A percentile compares a stretch with the other conserved stretches of the same genome.
Conservation (phyloP, 2,329 filamentous ascomycete genomes). For the Trichoderma citrinoviride region DNA sequence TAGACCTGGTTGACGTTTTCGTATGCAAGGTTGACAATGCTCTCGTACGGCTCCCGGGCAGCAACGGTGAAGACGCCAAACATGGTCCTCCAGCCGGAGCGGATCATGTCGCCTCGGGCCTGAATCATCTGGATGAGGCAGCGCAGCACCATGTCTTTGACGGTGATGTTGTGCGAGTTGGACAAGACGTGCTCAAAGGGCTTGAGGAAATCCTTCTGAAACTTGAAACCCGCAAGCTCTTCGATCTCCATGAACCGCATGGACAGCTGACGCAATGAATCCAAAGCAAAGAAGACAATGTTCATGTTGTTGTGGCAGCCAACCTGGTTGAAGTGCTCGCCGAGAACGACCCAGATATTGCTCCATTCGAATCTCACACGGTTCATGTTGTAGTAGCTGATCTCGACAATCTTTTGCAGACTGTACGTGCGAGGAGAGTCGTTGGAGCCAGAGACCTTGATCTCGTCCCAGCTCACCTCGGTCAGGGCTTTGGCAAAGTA, state of each 20-base stretch:
- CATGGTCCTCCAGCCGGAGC: constrained; percentile 98
- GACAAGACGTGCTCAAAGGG: constrained; percentile 97
- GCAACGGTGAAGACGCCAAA: constrained; percentile 98
- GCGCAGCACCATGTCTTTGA: constrained; percentile 95
- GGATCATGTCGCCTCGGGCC: constrained; percentile 91
- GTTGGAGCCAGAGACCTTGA: constrained; percentile 92
- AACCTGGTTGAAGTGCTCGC: constrained; percentile 96
- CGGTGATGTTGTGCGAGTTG: constrained; percentile 84
- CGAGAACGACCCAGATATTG: constrained; percentile 95
- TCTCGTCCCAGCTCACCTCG: constrained; percentile 98
- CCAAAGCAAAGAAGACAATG: constrained; percentile 95
- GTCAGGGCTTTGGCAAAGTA: constrained; percentile 90
- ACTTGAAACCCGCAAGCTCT: constrained; percentile 97
- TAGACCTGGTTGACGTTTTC: constrained; percentile 97
- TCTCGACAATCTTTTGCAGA: constrained; percentile 96
- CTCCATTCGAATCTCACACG: constrained; percentile 98
- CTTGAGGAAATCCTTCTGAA: constrained; percentile 98
- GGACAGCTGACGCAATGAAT: constrained; percentile 90
- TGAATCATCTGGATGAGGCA: constrained; percentile 99
- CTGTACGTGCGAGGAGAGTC: constrained; percentile 96
- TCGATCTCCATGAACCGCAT: constrained; percentile 99
- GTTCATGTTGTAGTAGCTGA: constrained; percentile 99
- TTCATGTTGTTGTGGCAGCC: constrained; percentile 95
- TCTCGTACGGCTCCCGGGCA: constrained; percentile 87
- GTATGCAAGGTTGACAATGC: constrained; percentile 93